These are phyloP conservation scores for Elongisporangium anandrum DNA, from an alignment of 352 stramenopile genomes.

Conservation along the genomic window DNA sequence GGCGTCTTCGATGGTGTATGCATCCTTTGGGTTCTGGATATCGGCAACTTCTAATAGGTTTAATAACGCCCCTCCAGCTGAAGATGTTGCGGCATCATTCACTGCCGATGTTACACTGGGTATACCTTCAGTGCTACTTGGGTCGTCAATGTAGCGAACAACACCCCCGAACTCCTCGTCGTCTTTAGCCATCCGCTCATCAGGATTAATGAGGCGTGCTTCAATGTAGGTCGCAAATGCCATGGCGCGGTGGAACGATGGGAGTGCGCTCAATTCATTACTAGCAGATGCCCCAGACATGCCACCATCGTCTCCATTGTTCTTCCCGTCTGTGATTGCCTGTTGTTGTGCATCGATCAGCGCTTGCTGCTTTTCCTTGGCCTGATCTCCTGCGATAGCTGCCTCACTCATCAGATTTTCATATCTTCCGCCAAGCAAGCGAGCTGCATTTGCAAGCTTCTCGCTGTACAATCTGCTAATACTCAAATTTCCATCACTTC, in stretches of 20 bases:
- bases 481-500: conserved; percentile 73
- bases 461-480: conserved; percentile 58
- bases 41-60: conserved; percentile 56
- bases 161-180: conserved; percentile 53
- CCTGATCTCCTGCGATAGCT: conserved; percentile 45
- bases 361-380: conserved; percentile 45
- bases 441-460: conserved; percentile 39
- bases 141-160: conserved; percentile 34
- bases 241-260: conserved; percentile 64
- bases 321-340: conserved; percentile 32
- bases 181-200: conserved; percentile 24
- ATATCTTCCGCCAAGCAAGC: conserved; percentile 27
- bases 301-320: conserved; percentile 37
- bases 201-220: conserved; percentile 14
- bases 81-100: conserved; percentile 3
- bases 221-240: conserved; percentile 74
- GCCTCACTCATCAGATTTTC: conserved; percentile 39
- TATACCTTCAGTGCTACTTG: conserved; percentile 30
- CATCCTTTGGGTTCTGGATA: conserved; percentile 55
- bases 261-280: conserved; percentile 54
- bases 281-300: conserved; percentile 9
- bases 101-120: conserved; percentile 7
- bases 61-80: conserved; percentile 12
- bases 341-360: conserved; percentile 47
- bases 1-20: conserved; percentile 92